Conservation (phyloP, 306 rosid genomes). For the Canavalia ensiformis region DNA sequence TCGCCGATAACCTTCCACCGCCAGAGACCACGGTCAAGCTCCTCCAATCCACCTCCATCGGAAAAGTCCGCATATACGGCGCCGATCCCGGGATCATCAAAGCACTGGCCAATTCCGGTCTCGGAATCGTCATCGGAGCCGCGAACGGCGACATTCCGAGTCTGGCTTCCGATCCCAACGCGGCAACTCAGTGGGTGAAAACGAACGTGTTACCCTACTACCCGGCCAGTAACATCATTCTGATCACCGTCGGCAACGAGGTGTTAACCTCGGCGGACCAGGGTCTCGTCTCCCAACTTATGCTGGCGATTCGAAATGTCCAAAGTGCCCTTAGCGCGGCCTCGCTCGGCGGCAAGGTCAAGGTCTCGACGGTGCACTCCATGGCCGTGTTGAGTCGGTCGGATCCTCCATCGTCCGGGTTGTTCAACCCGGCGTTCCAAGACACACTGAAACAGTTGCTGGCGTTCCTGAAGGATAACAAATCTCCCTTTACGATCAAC, state of each 20-base stretch:
- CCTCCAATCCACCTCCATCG: slow-evolving; percentile 73
- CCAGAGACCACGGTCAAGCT: slow-evolving; percentile 63
- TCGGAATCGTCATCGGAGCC: slow-evolving; percentile 69
- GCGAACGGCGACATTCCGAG: slow-evolving; percentile 72
- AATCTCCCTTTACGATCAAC: slow-evolving; percentile 74
- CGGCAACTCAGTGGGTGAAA: slow-evolving; percentile 75
- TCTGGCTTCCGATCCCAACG: slow-evolving; percentile 72
- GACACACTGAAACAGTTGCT: slow-evolving; percentile 58
- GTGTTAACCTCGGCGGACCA: slow-evolving; percentile 68
- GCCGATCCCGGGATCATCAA: slow-evolving; percentile 73
- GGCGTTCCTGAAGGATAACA: slow-evolving; percentile 66
- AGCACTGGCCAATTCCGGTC: slow-evolving; percentile 72
- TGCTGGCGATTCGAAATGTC: slow-evolving; percentile 85
- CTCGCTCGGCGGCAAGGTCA: slow-evolving; percentile 67
- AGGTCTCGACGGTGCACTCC: slow-evolving; percentile 85
- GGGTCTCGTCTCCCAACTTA: slow-evolving; percentile 63
- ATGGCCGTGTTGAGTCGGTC: slow-evolving; percentile 81
- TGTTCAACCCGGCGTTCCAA: slow-evolving; percentile 59
- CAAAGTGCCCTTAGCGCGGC: slow-evolving; percentile 70
- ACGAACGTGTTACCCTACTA: slow-evolving; percentile 75
- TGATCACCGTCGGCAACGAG: slow-evolving; percentile 89
- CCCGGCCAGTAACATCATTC: slow-evolving; percentile 72
- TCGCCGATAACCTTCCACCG: slow-evolving; percentile 80
- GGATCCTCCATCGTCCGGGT: slow-evolving; percentile 88
- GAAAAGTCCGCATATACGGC: slow-evolving; percentile 71